Evolutionary conservation across 2,329 filamentous ascomycete species (phyloP).

Genomic region (Ophiocordyceps camponoti-saundersi): DNA sequence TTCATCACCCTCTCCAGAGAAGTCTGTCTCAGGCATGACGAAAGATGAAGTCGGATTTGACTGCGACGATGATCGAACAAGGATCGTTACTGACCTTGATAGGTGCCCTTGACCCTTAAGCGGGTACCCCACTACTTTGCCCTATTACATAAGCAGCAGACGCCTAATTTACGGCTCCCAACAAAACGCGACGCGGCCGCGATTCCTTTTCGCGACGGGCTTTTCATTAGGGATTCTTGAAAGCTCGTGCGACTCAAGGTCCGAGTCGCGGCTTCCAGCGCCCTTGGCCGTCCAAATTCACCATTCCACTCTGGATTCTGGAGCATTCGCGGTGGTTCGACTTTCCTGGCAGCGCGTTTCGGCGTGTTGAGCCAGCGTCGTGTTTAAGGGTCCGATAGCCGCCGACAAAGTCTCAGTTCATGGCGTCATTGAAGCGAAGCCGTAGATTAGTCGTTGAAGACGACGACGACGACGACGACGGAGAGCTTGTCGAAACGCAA

Average conservation of each 20-base stretch:
- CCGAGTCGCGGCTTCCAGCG: not conserved
- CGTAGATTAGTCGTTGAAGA: not conserved
- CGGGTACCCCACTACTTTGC: not conserved
- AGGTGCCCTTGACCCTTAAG: no score
- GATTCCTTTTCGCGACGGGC: no score
- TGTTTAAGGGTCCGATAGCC: not conserved
- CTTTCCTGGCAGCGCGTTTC: no score
- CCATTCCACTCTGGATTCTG: no score
- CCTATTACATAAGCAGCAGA: not conserved
- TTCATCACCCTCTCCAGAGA: not conserved
- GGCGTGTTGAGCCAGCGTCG: not conserved
- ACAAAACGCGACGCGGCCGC: no score
- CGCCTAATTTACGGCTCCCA: no score
- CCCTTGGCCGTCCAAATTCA: no score
- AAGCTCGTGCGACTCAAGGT: not conserved
- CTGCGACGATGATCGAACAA: no score
- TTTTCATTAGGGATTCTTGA: not conserved
- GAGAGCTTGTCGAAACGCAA: slow-evolving; percentile 15
- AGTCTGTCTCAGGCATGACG: not conserved
- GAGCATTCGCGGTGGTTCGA: no score
- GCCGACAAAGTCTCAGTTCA: not conserved
- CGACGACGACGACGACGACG: slow-evolving; percentile 6
- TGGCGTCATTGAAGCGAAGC: not conserved
- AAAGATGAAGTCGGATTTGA: no score
- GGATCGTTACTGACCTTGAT: no score